phyloP scores from a whole-genome alignment of 2,329 filamentous ascomycete genomes.

The Talaromyces sp. region DNA sequence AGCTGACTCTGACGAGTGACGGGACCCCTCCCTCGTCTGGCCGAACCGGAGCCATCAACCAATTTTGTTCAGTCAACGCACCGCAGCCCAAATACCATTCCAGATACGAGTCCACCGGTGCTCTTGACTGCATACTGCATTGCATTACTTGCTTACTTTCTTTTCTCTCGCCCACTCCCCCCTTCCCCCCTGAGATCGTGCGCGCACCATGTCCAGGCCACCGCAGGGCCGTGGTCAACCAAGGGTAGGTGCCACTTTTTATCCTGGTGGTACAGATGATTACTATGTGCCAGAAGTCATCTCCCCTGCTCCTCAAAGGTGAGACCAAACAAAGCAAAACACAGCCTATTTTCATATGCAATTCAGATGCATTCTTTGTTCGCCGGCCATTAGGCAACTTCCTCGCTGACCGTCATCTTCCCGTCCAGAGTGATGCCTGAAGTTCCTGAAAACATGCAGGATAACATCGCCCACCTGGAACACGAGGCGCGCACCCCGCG shows the following conservation, averaged over 20 bases:
- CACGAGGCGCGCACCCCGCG: slow-evolving; percentile 61
- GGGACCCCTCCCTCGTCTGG: slow-evolving; percentile 6
- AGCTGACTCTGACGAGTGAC: neutral
- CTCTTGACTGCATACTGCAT: neutral
- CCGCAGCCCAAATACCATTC: neutral
- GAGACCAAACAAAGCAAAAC: slow-evolving; percentile 26
- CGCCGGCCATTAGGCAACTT: neutral
- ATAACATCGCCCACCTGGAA: slow-evolving; percentile 88
- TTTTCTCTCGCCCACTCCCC: neutral
- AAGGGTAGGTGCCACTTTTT: slow-evolving; percentile 60
- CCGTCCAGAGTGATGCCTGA: slow-evolving; percentile 78
- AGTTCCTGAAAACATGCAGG: slow-evolving; percentile 94
- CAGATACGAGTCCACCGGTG: neutral
- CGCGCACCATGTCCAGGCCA: slow-evolving; percentile 17
- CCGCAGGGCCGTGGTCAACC: slow-evolving; percentile 34
- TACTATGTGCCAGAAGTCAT: slow-evolving; percentile 68
- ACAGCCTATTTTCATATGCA: neutral
- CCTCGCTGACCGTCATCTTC: neutral
- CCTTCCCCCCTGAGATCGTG: neutral
- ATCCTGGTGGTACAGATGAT: slow-evolving; percentile 65
- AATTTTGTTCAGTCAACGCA: neutral
- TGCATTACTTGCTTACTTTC: neutral
- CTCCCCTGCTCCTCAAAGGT: slow-evolving; percentile 69
- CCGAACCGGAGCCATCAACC: neutral
- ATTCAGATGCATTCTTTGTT: slow-evolving; percentile 1